Base-by-base conservation (phyloP, 345 rosid species). In the Heritiera fomes region DNA sequence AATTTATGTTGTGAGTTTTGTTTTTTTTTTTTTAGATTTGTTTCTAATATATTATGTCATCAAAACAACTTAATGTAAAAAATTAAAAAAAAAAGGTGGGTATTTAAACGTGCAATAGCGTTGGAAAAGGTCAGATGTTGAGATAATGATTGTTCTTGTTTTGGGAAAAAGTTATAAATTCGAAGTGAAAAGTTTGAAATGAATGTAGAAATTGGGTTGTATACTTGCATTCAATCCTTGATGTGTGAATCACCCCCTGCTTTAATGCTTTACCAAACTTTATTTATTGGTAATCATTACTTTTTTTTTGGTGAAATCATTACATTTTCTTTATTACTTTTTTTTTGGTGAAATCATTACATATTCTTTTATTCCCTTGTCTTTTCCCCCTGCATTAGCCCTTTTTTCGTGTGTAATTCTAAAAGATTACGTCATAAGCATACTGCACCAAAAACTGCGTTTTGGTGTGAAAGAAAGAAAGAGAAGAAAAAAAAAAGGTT, bases 331-430 rank as follows among this genome's bases (percentile, higher is more conserved):
- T n/a, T n/a, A n/a, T n/a, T n/a, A n/a, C n/a, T n/a, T n/a, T n/a
- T n/a, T n/a, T n/a, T n/a, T n/a, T n/a, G n/a, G n/a, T n/a, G n/a
- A n/a, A 6, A 64, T 84, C 13, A 64, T 75, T 56, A 49, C 49
- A 49, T 74, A 63, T 69, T 75, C 80, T 77, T 80, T 80, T 62
- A 70, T 78, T 82, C 78, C 45, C 23, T 20, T 77, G 6, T 45
- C 18, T 70, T 11, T 20, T 41, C 5, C 45, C 45, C 46, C 10
- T 14, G 0, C 28, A 46, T 63, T 61, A 20, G 17, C 14, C 41
- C 20, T 38, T 5, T 4, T 34, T 3, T 34, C 3, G 3, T 34
- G 38, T 34, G 38, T 28, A 55, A 65, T 38, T 2, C 47, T 38
- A 32, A 64, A 38, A 34, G 9, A 68, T 9, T 76, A 49, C 6